Percentiles rank a stretch among this genome's conserved stretches.
Evolutionary conservation across 2,329 filamentous ascomycete species (phyloP).

Genomic region (Aspergillus ustus): DNA sequence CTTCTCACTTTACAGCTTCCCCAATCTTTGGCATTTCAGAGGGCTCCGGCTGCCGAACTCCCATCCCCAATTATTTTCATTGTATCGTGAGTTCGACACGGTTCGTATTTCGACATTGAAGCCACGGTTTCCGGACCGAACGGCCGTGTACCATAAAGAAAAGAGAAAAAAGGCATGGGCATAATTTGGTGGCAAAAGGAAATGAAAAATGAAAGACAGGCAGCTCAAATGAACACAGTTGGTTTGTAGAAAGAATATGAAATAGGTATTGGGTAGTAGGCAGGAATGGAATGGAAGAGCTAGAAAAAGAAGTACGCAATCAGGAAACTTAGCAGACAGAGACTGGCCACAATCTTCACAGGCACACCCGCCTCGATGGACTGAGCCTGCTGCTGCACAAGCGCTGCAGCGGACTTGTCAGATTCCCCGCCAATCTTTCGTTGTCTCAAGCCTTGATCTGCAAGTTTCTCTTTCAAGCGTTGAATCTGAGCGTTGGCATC

Average conservation of each 20-base stretch:
- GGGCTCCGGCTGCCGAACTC: background rate
- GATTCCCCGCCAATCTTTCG: slow-evolving; percentile 68
- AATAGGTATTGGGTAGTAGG: slow-evolving; percentile 31
- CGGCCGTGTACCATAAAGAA: slow-evolving; percentile 13
- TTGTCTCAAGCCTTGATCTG: slow-evolving; percentile 76
- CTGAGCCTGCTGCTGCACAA: slow-evolving; percentile 61
- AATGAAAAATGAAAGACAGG: slow-evolving; percentile 28
- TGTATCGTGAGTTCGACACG: slow-evolving; percentile 25
- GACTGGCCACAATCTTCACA: slow-evolving; percentile 77
- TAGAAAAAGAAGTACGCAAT: slow-evolving; percentile 97
- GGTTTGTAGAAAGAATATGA: slow-evolving; percentile 26
- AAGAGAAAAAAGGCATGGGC: slow-evolving; percentile 12
- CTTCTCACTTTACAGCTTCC: background rate
- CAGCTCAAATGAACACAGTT: slow-evolving; percentile 32
- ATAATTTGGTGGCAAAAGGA: slow-evolving; percentile 31
- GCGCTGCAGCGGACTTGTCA: slow-evolving; percentile 54
- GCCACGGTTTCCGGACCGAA: slow-evolving; percentile 10
- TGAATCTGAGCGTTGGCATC: slow-evolving; percentile 76
- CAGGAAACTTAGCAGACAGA: slow-evolving; percentile 90
- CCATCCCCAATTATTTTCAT: slow-evolving; percentile 23
- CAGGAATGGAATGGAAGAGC: slow-evolving; percentile 31
- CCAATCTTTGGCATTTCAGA: background rate
- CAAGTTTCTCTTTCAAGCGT: slow-evolving; percentile 65
- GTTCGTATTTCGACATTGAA: slow-evolving; percentile 15
- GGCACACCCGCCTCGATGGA: slow-evolving; percentile 73